Evolutionary conservation across 345 rosid genomes (phyloP).

Genomic region (Excoecaria cochinchinensis): DNA sequence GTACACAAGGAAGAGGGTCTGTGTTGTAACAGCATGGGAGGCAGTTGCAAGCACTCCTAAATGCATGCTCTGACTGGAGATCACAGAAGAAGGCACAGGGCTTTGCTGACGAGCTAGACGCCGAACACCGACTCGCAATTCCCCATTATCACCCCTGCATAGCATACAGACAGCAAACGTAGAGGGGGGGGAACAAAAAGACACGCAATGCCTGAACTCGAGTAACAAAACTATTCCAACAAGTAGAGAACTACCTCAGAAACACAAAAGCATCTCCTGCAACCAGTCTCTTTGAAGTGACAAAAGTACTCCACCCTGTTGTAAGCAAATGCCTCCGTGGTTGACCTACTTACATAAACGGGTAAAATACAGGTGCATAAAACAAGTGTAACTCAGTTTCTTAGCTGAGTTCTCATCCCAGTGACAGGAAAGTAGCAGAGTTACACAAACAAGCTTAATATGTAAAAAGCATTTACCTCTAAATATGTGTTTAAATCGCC

Average conservation of each 20-base stretch:
- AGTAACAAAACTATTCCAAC: slow-evolving; percentile 16
- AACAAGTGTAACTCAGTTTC: neutral
- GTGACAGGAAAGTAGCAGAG: neutral
- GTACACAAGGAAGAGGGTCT: slow-evolving; percentile 70
- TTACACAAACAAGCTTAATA: neutral
- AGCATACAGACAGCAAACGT: neutral
- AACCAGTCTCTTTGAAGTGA: slow-evolving; percentile 78
- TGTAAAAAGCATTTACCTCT: slow-evolving; percentile 50
- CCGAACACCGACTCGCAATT: slow-evolving; percentile 76
- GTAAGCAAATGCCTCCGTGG: slow-evolving; percentile 93
- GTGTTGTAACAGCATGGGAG: slow-evolving; percentile 68
- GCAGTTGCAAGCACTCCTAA: slow-evolving; percentile 96
- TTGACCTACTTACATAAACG: slow-evolving; percentile 46
- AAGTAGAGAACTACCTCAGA: slow-evolving; percentile 50
- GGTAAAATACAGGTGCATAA: neutral
- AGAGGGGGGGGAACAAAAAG: neutral
- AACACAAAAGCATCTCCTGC: slow-evolving; percentile 92
- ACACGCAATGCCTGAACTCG: neutral
- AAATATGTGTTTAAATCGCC: slow-evolving; percentile 94
- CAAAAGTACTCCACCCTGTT: slow-evolving; percentile 97
- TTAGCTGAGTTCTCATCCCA: neutral
- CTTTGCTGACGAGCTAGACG: slow-evolving; percentile 65
- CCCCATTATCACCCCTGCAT: slow-evolving; percentile 66
- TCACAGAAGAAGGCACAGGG: slow-evolving; percentile 83
- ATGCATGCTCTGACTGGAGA: slow-evolving; percentile 95